These are phyloP conservation scores for Sclerotiophoma versabilis DNA, from an alignment of 2,329 filamentous ascomycete genomes.

Conservation along the genomic window DNA sequence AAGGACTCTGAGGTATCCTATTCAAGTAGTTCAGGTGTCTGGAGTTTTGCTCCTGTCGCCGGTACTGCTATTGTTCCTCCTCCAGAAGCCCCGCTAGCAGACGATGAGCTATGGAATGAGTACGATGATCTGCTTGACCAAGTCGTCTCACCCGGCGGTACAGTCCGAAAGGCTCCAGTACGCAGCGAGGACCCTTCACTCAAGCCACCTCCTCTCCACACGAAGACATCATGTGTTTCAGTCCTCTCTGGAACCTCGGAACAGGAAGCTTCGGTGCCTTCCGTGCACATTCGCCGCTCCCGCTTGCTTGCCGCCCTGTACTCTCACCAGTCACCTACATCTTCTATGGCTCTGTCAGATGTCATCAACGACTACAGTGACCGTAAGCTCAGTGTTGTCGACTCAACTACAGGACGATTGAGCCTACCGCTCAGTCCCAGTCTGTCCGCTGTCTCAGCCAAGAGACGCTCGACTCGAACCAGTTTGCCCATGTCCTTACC, in stretches of 20 bases:
- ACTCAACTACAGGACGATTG: slow-evolving; percentile 48
- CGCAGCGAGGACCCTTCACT: slow-evolving; percentile 36
- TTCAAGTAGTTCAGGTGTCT: slow-evolving; percentile 70
- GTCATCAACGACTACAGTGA: slow-evolving; percentile 61
- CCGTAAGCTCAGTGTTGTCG: slow-evolving; percentile 46
- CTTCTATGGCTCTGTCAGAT: slow-evolving; percentile 62
- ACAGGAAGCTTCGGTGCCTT: slow-evolving; percentile 37
- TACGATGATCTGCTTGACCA: slow-evolving; percentile 88
- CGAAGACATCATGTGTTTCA: slow-evolving; percentile 29
- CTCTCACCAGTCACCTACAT: slow-evolving; percentile 57
- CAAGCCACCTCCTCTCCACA: slow-evolving; percentile 39
- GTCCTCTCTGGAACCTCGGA: slow-evolving; percentile 43
- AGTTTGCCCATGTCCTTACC: slow-evolving; percentile 43
- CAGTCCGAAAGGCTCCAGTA: slow-evolving; percentile 6
- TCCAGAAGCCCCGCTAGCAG: slow-evolving; percentile 67
- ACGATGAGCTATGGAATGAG: slow-evolving; percentile 94
- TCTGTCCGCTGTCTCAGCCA: slow-evolving; percentile 37
- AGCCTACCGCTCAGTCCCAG: slow-evolving; percentile 45
- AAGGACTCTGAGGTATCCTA: slow-evolving; percentile 74
- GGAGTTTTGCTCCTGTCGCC: slow-evolving; percentile 63
- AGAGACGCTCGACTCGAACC: slow-evolving; percentile 44
- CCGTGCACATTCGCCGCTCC: slow-evolving; percentile 57
- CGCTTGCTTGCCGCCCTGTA: slow-evolving; percentile 60
- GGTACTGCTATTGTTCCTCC: slow-evolving; percentile 70
- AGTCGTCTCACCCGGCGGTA: slow-evolving; percentile 55